A percentile compares a stretch with the other conserved stretches of the same genome.
These are phyloP conservation scores for Leccinum truebloodii DNA, from an alignment of 768 basidiomycete species.

Conservation along the genomic window DNA sequence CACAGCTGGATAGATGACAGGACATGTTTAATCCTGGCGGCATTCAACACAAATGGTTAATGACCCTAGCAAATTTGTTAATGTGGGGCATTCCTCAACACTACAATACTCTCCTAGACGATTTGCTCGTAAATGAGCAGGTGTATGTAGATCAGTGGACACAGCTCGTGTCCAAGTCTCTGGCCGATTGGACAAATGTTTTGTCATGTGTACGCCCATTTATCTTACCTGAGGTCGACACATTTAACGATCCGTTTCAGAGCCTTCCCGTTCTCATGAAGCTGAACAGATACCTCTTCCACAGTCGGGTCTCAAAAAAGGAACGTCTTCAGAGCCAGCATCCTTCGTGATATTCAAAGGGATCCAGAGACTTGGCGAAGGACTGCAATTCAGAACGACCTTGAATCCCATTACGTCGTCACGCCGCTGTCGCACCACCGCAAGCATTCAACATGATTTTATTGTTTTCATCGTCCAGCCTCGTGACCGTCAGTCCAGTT, in stretches of 20 bases:
- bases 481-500: no score
- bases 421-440: no score
- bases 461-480: no score
- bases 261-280: constrained; percentile 30
- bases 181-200: constrained; percentile 51
- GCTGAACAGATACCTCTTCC: constrained; percentile 6
- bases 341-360: constrained; percentile 20
- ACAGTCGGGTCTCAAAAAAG: constrained; percentile 24
- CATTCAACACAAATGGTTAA: constrained; percentile 38
- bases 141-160: constrained; percentile 58
- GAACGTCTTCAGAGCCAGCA: constrained; percentile 39
- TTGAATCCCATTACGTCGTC: no score
- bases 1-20: constrained; percentile 55
- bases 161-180: constrained; percentile 43
- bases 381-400: no score
- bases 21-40: constrained; percentile 44
- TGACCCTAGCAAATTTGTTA: constrained; percentile 36
- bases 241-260: constrained; percentile 14
- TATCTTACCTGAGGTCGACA: neutral
- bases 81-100: constrained; percentile 47
- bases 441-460: no score
- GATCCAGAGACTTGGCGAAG: no score
- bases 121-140: constrained; percentile 54
- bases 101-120: constrained; percentile 45
- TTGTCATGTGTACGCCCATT: constrained; percentile 39